Conservation (phyloP, 23 red algal genomes). For the Gracilaria caudata region DNA sequence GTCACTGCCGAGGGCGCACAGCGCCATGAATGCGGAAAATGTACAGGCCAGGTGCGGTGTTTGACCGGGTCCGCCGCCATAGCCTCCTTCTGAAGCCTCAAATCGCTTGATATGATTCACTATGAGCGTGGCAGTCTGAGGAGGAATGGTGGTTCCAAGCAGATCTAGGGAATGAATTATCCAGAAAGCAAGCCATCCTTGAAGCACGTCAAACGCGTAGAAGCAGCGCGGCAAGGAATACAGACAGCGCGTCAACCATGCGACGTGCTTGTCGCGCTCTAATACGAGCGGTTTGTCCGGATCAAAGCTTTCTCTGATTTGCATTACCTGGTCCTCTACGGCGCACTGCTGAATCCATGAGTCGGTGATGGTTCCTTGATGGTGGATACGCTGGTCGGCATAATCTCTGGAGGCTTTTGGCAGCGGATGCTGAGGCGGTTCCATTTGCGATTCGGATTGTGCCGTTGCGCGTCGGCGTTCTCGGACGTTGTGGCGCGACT, state of each 20-base stretch:
- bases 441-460: not conserved
- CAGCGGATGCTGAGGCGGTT: not conserved
- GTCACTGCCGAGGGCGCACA: constrained; percentile 65
- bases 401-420: not conserved
- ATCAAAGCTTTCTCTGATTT: not conserved
- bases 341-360: constrained; percentile 40
- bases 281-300: constrained; percentile 1
- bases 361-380: constrained; percentile 23
- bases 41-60: constrained; percentile 84
- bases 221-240: constrained; percentile 31
- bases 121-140: not conserved
- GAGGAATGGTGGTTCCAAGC: constrained; percentile 32
- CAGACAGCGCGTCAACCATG: constrained; percentile 37
- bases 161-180: constrained; percentile 84
- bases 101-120: constrained; percentile 49
- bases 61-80: constrained; percentile 93
- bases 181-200: constrained; percentile 94
- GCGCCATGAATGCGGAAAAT: constrained; percentile 82
- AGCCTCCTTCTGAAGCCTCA: constrained; percentile 62
- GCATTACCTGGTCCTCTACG: constrained; percentile 45
- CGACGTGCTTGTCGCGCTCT: constrained; percentile 27
- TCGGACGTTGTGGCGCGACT: too few relatives aligned
- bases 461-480: too few relatives aligned
- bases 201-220: constrained; percentile 72
- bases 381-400: not conserved